Conservation (phyloP, 805 yeast genomes). For the Lachancea sp. region DNA sequence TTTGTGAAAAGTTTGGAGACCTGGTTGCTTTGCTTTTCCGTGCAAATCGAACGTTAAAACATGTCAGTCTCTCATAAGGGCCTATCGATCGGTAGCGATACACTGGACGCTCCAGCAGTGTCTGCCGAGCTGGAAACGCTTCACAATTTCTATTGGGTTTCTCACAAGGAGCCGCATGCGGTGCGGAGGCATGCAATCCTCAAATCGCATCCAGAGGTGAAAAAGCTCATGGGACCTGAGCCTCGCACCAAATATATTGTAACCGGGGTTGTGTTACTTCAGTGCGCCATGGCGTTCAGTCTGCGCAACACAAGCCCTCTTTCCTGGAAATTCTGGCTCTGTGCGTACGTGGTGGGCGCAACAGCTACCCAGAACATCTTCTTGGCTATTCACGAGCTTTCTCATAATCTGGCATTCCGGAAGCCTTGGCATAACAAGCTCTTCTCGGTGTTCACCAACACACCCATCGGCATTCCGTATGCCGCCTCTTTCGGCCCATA, state of each 20-base stretch:
- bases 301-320: conserved; percentile 51
- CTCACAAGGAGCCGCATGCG: conserved; percentile 74
- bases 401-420: conserved; percentile 79
- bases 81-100: conserved; percentile 8
- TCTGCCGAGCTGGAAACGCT: conserved; percentile 31
- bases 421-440: conserved; percentile 71
- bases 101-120: conserved; percentile 29
- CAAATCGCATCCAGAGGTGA: conserved; percentile 69
- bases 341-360: conserved; percentile 79
- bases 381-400: conserved; percentile 81
- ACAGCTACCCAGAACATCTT: conserved; percentile 79
- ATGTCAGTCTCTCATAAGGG: conserved; percentile 13
- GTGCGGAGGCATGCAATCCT: conserved; percentile 66
- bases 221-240: conserved; percentile 78
- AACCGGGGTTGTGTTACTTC: conserved; percentile 57
- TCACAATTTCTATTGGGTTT: conserved; percentile 79
- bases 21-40: no score
- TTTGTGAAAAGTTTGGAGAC: no score
- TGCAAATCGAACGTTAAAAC: neutral
- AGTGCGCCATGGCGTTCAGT: conserved; percentile 55
- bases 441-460: conserved; percentile 68
- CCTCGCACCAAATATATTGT: conserved; percentile 79
- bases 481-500: conserved; percentile 82
- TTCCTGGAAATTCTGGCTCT: conserved; percentile 46
- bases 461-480: conserved; percentile 88